A percentile compares a stretch with the other conserved stretches of the same genome.
Evolutionary conservation across 2,329 filamentous ascomycete species (phyloP).

Genomic region (Aspergillus quadricinctus): DNA sequence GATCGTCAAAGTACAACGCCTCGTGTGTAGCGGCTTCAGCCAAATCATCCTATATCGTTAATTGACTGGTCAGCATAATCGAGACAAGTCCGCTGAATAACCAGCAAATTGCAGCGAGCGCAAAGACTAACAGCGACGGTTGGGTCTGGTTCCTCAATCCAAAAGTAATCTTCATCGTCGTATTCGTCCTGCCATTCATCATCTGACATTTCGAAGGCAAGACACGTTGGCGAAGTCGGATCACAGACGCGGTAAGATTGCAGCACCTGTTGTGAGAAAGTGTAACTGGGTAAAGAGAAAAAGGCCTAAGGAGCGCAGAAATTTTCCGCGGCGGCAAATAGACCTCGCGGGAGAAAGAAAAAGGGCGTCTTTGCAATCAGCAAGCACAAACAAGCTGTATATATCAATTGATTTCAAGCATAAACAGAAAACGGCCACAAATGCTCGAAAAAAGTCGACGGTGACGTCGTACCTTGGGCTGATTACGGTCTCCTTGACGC

Average conservation of each 20-base stretch:
- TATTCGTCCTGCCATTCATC: constrained; percentile 36
- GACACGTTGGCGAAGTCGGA: background rate
- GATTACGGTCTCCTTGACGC: background rate
- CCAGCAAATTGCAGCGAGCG: background rate
- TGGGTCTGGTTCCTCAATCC: constrained; percentile 33
- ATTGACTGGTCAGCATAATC: constrained; percentile 2
- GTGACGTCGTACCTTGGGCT: background rate
- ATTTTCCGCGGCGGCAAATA: background rate
- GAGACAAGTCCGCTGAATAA: background rate
- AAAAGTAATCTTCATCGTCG: constrained; percentile 33
- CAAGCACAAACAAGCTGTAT: background rate
- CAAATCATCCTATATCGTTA: constrained; percentile 36
- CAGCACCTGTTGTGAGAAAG: background rate
- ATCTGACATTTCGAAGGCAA: constrained; percentile 29
- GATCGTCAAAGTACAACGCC: constrained; percentile 37
- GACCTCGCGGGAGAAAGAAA: background rate
- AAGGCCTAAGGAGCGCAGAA: background rate
- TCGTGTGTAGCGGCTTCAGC: constrained; percentile 39
- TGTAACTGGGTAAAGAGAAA: background rate
- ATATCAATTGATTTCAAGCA: background rate
- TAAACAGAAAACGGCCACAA: background rate
- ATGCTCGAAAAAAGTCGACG: background rate
- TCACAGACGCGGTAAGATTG: background rate
- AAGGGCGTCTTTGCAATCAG: background rate
- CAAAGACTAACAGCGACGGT: constrained; percentile 30